Evolutionary conservation across 257 asterid genomes (phyloP).

Genomic region (Salvia rosmarinus): DNA sequence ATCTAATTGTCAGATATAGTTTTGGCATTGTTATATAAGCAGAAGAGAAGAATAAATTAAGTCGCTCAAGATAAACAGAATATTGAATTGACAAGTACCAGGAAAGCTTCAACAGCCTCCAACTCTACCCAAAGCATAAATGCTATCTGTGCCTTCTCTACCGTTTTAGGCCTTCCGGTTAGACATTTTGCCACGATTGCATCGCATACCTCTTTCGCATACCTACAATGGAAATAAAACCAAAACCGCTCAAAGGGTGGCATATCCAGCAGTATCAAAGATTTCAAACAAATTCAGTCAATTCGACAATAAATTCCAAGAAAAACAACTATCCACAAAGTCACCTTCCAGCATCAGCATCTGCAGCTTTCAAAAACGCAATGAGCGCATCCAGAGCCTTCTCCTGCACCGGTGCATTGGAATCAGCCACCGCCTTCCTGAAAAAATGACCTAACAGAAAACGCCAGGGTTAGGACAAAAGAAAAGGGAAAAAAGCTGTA

Average conservation of each 20-base stretch:
- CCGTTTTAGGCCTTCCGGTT: constrained; percentile 96
- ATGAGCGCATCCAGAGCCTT: constrained; percentile 97
- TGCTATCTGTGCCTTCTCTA: constrained; percentile 87
- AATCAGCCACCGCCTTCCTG: constrained; percentile 79
- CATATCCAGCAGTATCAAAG: constrained; percentile 8
- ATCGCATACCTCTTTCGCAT: constrained; percentile 94
- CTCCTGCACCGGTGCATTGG: constrained; percentile 99
- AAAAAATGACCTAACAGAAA: constrained; percentile 72
- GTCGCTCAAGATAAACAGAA: constrained; percentile 8
- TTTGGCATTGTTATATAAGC: background rate
- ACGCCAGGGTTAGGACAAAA: background rate
- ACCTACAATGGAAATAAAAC: constrained; percentile 44
- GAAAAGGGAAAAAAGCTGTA: constrained; percentile 19
- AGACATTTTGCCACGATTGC: constrained; percentile 91
- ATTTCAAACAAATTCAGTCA: constrained; percentile 10
- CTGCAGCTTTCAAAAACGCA: constrained; percentile 89
- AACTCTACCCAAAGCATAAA: constrained; percentile 96
- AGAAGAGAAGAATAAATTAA: constrained; percentile 7
- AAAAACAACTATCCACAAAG: constrained; percentile 25
- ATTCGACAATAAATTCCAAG: constrained; percentile 14
- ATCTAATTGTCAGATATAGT: constrained; percentile 8
- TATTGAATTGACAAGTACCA: constrained; percentile 57
- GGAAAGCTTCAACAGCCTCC: constrained; percentile 93
- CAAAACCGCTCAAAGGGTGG: constrained; percentile 5
- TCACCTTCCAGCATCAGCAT: constrained; percentile 94